Percentiles rank a stretch among this genome's conserved stretches.
phyloP scores from a whole-genome alignment of 2,329 filamentous ascomycete genomes.

The Penicillium sp. region DNA sequence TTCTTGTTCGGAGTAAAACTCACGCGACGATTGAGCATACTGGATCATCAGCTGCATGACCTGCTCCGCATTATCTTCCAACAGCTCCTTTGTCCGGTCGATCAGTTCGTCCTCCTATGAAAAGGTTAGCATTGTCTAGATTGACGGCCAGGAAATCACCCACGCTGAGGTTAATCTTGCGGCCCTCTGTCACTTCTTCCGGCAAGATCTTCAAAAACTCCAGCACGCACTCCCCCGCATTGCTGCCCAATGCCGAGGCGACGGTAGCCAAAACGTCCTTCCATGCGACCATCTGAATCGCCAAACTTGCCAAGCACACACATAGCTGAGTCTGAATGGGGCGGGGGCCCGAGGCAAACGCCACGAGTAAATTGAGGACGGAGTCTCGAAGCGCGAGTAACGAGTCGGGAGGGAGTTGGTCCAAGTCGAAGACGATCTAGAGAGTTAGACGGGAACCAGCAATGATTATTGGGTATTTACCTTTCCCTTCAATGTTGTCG shows the following conservation, averaged over 20 bases:
- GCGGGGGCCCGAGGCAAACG: conserved; percentile 78
- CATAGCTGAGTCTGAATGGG: conserved; percentile 86
- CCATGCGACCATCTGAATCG: conserved; percentile 95
- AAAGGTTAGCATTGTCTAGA: not conserved
- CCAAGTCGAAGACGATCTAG: conserved; percentile 93
- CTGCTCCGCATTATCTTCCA: conserved; percentile 85
- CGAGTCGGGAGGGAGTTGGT: conserved; percentile 76
- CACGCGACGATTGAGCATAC: conserved; percentile 90
- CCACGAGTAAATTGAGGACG: conserved; percentile 74
- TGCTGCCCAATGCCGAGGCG: conserved; percentile 67
- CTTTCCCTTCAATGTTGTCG: conserved; percentile 97
- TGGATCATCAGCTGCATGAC: conserved; percentile 84
- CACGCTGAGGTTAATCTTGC: conserved; percentile 99
- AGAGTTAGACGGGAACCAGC: conserved; percentile 23
- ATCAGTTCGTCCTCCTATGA: conserved; percentile 87
- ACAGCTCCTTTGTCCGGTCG: conserved; percentile 79
- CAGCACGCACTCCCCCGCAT: conserved; percentile 79
- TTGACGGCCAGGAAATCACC: conserved; percentile 50
- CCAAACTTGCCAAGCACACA: conserved; percentile 89
- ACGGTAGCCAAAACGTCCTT: conserved; percentile 86
- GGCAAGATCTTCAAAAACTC: conserved; percentile 96
- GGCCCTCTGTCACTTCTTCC: conserved; percentile 97
- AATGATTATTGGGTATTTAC: conserved; percentile 52
- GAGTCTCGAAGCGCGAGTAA: conserved; percentile 78
- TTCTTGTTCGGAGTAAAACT: conserved; percentile 8